A percentile compares a stretch with the other conserved stretches of the same genome.
These are phyloP conservation scores for Steccherinum ochraceum DNA, from an alignment of 768 basidiomycete species.

Conservation along the genomic window DNA sequence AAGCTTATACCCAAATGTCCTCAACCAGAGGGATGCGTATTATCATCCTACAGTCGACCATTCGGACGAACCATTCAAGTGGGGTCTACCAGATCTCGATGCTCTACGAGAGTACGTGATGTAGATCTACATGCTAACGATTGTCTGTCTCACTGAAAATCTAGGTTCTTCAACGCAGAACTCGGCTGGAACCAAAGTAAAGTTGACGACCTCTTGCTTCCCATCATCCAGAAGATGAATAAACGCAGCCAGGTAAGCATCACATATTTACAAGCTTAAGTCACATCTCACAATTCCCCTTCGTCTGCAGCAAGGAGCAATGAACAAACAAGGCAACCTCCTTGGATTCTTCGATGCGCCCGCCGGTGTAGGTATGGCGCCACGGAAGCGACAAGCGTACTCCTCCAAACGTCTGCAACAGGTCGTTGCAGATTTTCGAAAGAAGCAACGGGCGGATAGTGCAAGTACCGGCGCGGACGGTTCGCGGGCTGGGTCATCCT, in stretches of 20 bases:
- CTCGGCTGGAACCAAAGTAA: conserved; percentile 77
- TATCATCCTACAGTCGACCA: conserved; percentile 86
- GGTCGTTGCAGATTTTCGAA: conserved; percentile 77
- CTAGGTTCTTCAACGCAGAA: conserved; percentile 39
- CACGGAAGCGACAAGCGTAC: conserved; percentile 76
- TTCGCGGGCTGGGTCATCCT: conserved; percentile 1
- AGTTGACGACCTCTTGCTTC: conserved; percentile 86
- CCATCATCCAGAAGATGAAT: conserved; percentile 86
- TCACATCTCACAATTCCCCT: background rate
- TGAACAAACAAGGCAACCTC: conserved; percentile 72
- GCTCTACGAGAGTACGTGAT: conserved; percentile 69
- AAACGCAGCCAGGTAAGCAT: conserved; percentile 64
- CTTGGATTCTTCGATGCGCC: conserved; percentile 69
- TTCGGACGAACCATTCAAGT: conserved; percentile 92
- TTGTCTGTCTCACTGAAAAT: background rate
- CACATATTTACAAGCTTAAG: background rate
- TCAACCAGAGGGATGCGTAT: conserved; percentile 78
- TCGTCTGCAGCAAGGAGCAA: background rate
- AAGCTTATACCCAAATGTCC: background rate
- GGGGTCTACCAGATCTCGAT: conserved; percentile 96
- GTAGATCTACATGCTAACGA: background rate
- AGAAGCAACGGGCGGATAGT: conserved; percentile 29
- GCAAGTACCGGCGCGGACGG: conserved; percentile 3
- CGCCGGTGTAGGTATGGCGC: conserved; percentile 66
- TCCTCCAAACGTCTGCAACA: conserved; percentile 82